These are phyloP conservation scores for Bipolaris gigantea DNA, from an alignment of 2,329 filamentous ascomycete species.

Conservation along the genomic window DNA sequence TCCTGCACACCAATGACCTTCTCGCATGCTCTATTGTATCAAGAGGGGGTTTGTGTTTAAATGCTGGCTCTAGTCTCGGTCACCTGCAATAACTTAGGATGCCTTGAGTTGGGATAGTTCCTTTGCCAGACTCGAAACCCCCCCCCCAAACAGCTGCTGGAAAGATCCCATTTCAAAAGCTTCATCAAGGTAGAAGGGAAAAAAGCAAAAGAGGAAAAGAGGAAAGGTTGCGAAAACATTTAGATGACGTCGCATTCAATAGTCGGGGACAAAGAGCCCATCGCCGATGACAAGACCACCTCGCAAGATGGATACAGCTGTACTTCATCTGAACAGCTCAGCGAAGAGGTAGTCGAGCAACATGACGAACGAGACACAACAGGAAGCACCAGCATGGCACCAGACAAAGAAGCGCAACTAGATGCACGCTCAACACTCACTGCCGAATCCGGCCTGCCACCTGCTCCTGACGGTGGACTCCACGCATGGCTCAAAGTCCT, in stretches of 20 bases:
- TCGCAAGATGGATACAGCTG: conserved; percentile 23
- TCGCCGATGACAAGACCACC: conserved; percentile 10
- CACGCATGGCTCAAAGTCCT: conserved; percentile 46
- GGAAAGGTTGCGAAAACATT: background rate
- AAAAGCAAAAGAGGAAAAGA: background rate
- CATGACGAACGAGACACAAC: background rate
- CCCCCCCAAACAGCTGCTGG: background rate
- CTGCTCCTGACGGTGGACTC: conserved; percentile 43
- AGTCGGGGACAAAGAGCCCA: conserved; percentile 21
- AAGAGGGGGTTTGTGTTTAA: background rate
- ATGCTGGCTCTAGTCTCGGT: background rate
- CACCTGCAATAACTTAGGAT: background rate
- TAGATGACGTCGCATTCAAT: conserved; percentile 17
- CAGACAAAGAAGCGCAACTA: conserved; percentile 22
- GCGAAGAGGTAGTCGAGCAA: background rate
- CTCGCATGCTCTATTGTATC: background rate
- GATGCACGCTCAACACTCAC: conserved; percentile 26
- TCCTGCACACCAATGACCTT: background rate
- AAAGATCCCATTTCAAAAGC: background rate
- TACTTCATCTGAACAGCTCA: conserved; percentile 11
- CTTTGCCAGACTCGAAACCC: too few relatives aligned
- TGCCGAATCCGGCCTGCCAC: conserved; percentile 32
- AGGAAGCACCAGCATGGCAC: conserved; percentile 3
- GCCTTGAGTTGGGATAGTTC: background rate
- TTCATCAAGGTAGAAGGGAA: background rate